Evolutionary conservation across 805 yeast species (phyloP).

Genomic region (Huiozyma naganishii): DNA sequence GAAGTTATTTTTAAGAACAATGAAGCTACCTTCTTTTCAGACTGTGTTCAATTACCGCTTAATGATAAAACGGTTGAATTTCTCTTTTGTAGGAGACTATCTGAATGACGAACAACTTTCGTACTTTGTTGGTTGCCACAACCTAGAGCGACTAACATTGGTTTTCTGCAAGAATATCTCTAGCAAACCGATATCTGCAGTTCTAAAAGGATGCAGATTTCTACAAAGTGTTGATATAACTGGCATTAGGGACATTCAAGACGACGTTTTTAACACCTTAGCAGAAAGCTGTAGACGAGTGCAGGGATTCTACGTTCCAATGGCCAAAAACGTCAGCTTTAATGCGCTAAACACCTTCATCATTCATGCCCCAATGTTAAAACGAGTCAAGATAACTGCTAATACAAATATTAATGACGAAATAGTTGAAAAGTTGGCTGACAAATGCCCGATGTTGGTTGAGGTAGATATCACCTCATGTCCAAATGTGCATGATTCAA

Average conservation of each 20-base stretch:
- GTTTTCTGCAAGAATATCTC: conserved; percentile 66
- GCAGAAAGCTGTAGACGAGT: conserved; percentile 63
- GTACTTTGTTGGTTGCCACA: conserved; percentile 55
- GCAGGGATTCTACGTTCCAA: conserved; percentile 86
- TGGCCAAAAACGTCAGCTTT: conserved; percentile 63
- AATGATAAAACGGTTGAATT: conserved; percentile 68
- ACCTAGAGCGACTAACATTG: conserved; percentile 75
- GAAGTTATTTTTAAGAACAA: conserved; percentile 31
- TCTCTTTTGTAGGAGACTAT: conserved; percentile 58
- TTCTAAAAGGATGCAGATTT: conserved; percentile 53
- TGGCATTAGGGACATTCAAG: conserved; percentile 59
- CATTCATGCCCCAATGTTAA: conserved; percentile 56
- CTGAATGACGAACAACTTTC: conserved; percentile 55
- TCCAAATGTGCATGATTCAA: conserved; percentile 56
- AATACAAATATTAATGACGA: conserved; percentile 56
- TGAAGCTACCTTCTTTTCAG: conserved; percentile 17
- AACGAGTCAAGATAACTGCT: conserved; percentile 73
- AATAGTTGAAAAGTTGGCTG: conserved; percentile 47
- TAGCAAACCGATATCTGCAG: conserved; percentile 47
- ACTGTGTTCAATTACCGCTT: conserved; percentile 58
- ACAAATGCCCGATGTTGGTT: conserved; percentile 68
- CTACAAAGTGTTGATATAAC: conserved; percentile 83
- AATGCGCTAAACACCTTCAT: conserved; percentile 50
- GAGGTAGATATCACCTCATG: conserved; percentile 86
- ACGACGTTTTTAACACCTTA: conserved; percentile 56